These are phyloP conservation scores for Leccinum obscurum DNA, from an alignment of 768 basidiomycete genomes.

Conservation along the genomic window DNA sequence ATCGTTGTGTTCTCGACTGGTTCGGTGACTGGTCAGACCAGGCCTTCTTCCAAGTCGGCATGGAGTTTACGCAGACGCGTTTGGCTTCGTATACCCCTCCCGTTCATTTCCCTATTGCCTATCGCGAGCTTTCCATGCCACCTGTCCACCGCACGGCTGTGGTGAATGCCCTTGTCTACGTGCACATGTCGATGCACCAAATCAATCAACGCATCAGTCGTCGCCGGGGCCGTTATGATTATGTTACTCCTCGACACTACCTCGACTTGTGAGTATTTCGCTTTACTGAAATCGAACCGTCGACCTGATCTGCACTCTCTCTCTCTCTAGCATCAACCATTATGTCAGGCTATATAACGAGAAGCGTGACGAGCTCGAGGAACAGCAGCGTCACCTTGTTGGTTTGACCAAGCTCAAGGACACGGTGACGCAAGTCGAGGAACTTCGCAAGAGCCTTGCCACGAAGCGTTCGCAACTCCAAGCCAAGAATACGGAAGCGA, in stretches of 20 bases:
- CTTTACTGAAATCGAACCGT: not conserved
- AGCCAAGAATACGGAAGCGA: conserved; percentile 92
- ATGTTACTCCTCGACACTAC: conserved; percentile 97
- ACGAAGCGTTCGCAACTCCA: conserved; percentile 91
- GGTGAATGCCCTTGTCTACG: conserved; percentile 89
- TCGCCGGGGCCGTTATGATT: conserved; percentile 93
- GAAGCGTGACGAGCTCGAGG: conserved; percentile 96
- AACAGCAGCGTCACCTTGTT: conserved; percentile 97
- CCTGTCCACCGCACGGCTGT: conserved; percentile 89
- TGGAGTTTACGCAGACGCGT: conserved; percentile 93
- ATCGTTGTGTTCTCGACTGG: conserved; percentile 99
- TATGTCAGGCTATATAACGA: conserved; percentile 94
- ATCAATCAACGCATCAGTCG: conserved; percentile 89
- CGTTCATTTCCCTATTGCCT: conserved; percentile 83
- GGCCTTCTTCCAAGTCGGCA: conserved; percentile 96
- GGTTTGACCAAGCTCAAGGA: conserved; percentile 95
- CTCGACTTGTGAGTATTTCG: conserved; percentile 85
- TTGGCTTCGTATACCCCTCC: conserved; percentile 79
- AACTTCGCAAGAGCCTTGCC: conserved; percentile 91
- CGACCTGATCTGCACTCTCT: conserved; percentile 12
- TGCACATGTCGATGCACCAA: conserved; percentile 86
- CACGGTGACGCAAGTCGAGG: conserved; percentile 96
- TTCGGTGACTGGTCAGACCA: conserved; percentile 99
- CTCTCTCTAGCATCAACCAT: conserved; percentile 79
- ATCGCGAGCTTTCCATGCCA: conserved; percentile 81